phyloP scores from a whole-genome alignment of 1,284 basidiomycete species.

The Cryptococcus sp. region DNA sequence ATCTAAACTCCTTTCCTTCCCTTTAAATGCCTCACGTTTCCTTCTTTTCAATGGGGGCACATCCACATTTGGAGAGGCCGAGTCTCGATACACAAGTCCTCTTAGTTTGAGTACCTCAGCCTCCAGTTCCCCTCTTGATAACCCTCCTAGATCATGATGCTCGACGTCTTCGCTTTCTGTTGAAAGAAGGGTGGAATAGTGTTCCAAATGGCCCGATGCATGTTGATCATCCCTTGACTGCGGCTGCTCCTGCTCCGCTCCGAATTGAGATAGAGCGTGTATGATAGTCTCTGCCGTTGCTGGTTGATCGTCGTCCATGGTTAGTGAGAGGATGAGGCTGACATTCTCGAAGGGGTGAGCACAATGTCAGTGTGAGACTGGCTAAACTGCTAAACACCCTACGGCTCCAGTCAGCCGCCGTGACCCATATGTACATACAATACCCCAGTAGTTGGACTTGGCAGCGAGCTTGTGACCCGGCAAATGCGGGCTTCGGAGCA shows the following conservation, averaged over 20 bases:
- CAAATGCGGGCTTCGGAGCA: too few species aligned
- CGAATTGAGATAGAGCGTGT: neutral
- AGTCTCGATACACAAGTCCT: neutral
- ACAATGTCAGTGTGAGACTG: too few species aligned
- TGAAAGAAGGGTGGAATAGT: neutral
- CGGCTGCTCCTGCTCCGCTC: neutral
- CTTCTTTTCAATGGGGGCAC: neutral
- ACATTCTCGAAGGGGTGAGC: neutral
- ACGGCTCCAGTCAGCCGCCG: too few species aligned
- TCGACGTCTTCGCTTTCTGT: neutral
- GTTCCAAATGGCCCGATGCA: neutral
- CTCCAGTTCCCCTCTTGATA: neutral
- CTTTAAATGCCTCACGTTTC: too few species aligned
- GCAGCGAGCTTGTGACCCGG: too few species aligned
- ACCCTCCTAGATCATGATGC: neutral
- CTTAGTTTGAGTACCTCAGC: neutral
- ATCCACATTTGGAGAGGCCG: too few species aligned
- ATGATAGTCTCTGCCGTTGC: neutral
- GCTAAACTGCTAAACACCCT: too few species aligned
- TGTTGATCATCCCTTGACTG: too few species aligned
- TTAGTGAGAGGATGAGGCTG: neutral
- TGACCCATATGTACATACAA: too few species aligned
- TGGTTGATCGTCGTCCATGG: neutral
- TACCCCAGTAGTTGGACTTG: too few species aligned
- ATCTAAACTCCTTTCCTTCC: conserved; percentile 8